These are phyloP conservation scores for Fusarium denticulatum DNA, from an alignment of 2,329 filamentous ascomycete species.

Conservation along the genomic window DNA sequence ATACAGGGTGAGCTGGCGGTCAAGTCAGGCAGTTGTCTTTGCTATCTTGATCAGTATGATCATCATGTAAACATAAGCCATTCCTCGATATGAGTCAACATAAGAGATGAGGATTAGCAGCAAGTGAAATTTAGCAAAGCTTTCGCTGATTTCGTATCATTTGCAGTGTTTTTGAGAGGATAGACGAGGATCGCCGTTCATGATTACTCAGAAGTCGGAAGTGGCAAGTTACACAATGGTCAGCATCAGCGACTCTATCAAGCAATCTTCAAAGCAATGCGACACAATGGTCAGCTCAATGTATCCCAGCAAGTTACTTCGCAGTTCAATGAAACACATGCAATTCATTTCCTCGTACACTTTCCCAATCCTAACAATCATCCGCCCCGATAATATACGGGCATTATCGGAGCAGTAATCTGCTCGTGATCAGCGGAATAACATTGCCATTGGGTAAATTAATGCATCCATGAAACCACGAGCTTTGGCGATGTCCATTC, in stretches of 20 bases:
- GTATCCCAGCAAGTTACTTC: not conserved
- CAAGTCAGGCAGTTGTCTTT: not conserved
- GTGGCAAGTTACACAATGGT: not conserved
- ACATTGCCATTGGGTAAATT: not conserved
- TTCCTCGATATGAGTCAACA: accelerated
- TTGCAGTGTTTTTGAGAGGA: accelerated
- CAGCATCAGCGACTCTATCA: not conserved
- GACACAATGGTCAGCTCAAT: not conserved
- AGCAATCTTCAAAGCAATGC: accelerated
- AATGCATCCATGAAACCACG: not conserved
- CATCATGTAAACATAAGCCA: not conserved
- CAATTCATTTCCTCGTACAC: accelerated
- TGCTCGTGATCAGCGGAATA: not conserved
- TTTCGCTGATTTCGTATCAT: too few relatives aligned
- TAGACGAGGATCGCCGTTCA: accelerated
- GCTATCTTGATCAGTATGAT: not conserved
- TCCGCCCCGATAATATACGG: not conserved
- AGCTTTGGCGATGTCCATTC: not conserved
- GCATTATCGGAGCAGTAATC: not conserved
- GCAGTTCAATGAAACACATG: not conserved
- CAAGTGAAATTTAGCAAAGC: too few relatives aligned
- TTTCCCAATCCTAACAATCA: not conserved
- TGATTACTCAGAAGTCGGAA: not conserved
- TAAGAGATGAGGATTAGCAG: accelerated
- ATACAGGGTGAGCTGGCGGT: not conserved